Evolutionary conservation across 352 stramenopile species (phyloP).

Genomic region (Phytopythium cucurbitacearum): DNA sequence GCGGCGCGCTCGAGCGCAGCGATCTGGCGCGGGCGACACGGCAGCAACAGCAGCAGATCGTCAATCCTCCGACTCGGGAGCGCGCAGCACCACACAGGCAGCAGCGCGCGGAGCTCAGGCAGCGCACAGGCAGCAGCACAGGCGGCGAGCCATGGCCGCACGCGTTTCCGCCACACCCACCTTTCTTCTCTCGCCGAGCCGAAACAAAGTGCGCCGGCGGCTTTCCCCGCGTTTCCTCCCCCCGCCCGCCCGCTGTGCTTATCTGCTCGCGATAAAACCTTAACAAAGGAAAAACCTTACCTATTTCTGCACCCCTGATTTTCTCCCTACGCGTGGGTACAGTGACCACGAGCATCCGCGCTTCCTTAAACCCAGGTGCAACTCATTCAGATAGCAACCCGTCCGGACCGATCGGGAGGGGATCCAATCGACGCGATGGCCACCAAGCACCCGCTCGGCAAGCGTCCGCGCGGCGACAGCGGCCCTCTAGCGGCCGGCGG

Average conservation of each 20-base stretch:
- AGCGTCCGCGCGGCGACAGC: not conserved
- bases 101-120: too few relatives aligned
- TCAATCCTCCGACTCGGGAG: too few relatives aligned
- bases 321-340: not conserved
- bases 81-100: too few relatives aligned
- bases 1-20: too few relatives aligned
- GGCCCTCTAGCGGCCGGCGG: not conserved
- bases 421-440: not conserved
- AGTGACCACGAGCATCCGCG: not conserved
- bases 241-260: not conserved
- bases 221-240: slow-evolving; percentile 1
- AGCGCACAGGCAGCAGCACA: not conserved
- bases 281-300: not conserved
- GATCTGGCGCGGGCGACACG: too few relatives aligned
- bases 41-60: too few relatives aligned
- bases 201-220: slow-evolving; percentile 1
- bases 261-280: too few relatives aligned
- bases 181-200: slow-evolving; percentile 1
- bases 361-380: slow-evolving; percentile 2
- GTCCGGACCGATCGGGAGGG: not conserved
- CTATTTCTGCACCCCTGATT: too few relatives aligned
- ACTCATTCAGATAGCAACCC: slow-evolving; percentile 1
- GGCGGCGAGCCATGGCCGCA: not conserved
- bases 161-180: not conserved
- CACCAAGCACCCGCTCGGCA: not conserved